phyloP scores from a whole-genome alignment of 2,329 filamentous ascomycete genomes.

The Penicillium occitanis region DNA sequence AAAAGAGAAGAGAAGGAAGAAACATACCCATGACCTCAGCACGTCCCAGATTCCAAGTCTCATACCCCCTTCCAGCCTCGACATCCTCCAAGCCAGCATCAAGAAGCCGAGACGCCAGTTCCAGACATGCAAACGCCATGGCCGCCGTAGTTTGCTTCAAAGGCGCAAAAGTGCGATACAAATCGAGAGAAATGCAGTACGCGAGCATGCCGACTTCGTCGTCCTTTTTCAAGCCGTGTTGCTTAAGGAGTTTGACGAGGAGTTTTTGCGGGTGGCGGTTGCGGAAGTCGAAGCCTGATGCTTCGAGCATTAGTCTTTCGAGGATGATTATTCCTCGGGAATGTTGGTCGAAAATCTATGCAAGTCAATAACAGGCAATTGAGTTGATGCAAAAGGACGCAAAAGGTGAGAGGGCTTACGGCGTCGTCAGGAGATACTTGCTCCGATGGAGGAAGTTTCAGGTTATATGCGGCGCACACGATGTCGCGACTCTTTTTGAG shows the following conservation, averaged over 20 bases:
- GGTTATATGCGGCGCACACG: constrained; percentile 82
- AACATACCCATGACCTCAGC: constrained; percentile 50
- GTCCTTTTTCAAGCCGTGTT: constrained; percentile 55
- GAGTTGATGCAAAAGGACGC: not conserved
- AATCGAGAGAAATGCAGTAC: constrained; percentile 80
- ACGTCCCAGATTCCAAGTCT: constrained; percentile 48
- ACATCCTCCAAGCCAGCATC: constrained; percentile 55
- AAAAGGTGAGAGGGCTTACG: constrained; percentile 48
- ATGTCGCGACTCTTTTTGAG: constrained; percentile 96
- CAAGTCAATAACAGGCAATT: constrained; percentile 1
- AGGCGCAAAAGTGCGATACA: constrained; percentile 90
- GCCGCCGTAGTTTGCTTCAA: constrained; percentile 86
- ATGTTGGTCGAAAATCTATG: constrained; percentile 73
- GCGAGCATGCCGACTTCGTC: constrained; percentile 63
- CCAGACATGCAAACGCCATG: constrained; percentile 77
- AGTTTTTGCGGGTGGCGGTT: constrained; percentile 83
- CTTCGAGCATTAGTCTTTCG: constrained; percentile 89
- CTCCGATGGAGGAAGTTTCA: constrained; percentile 69
- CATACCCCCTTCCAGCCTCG: constrained; percentile 51
- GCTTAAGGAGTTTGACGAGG: constrained; percentile 73
- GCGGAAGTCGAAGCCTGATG: constrained; percentile 89
- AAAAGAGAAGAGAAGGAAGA: not conserved
- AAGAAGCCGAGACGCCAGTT: constrained; percentile 72
- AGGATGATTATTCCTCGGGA: constrained; percentile 83
- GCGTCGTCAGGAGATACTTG: constrained; percentile 76